A percentile compares a stretch with the other conserved stretches of the same genome.
Evolutionary conservation across 495 filamentous ascomycete species (phyloP).

Genomic region (Cudoniella acicularis): DNA sequence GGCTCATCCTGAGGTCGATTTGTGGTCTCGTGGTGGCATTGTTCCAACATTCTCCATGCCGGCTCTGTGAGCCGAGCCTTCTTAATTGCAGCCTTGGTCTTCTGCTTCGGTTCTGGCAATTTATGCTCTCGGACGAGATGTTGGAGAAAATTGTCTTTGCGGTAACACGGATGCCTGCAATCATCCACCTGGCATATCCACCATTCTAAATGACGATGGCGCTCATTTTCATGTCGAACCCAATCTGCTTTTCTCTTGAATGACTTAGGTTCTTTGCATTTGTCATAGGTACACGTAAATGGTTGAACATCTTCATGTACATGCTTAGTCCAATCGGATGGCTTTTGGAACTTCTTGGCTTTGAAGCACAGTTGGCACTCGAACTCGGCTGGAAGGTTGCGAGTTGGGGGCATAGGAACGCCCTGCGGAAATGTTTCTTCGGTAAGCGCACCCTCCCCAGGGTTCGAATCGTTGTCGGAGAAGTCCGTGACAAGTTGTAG

Average conservation of each 20-base stretch:
- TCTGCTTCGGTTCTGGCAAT: slow-evolving; percentile 70
- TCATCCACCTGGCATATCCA: slow-evolving; percentile 83
- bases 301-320: slow-evolving; percentile 94
- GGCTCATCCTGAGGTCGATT: slow-evolving; percentile 71
- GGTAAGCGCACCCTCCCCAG: slow-evolving; percentile 60
- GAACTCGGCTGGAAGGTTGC: slow-evolving; percentile 78
- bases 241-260: slow-evolving; percentile 98
- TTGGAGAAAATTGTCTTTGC: slow-evolving; percentile 94
- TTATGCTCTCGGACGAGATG: slow-evolving; percentile 95
- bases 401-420: slow-evolving; percentile 78
- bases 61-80: slow-evolving; percentile 46
- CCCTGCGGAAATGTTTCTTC: slow-evolving; percentile 70
- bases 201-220: slow-evolving; percentile 88
- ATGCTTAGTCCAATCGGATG: slow-evolving; percentile 98
- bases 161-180: slow-evolving; percentile 80
- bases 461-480: slow-evolving; percentile 60
- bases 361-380: slow-evolving; percentile 91
- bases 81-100: slow-evolving; percentile 54
- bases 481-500: slow-evolving; percentile 41
- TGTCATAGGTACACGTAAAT: slow-evolving; percentile 88
- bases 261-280: slow-evolving; percentile 83
- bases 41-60: slow-evolving; percentile 75
- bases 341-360: slow-evolving; percentile 87
- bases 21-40: slow-evolving; percentile 67
- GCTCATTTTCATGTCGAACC: slow-evolving; percentile 94